Percentiles rank a stretch among this genome's conserved stretches.
Evolutionary conservation across 106 monocot genomes (phyloP).

Genomic region (Dendrobium catenatum): DNA sequence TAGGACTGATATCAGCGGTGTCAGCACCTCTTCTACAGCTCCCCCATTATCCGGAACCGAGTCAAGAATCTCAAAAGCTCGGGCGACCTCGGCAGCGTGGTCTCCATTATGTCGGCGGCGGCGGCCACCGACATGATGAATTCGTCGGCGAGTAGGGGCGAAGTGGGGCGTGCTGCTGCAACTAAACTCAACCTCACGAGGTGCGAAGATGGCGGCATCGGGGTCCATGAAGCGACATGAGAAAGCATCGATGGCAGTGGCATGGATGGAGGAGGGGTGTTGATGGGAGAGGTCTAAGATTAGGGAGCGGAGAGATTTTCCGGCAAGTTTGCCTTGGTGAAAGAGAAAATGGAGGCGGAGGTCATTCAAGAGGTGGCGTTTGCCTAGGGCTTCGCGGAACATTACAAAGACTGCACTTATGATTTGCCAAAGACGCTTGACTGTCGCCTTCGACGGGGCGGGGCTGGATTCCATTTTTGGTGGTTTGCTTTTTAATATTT

Average conservation of each 20-base stretch:
- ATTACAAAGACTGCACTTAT: not conserved
- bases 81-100: conserved; percentile 15
- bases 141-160: not conserved
- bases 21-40: not conserved
- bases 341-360: not conserved
- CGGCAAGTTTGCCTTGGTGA: not conserved
- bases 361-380: not conserved
- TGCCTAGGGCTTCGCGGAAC: conserved; percentile 1
- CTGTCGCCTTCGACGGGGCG: not conserved
- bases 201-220: conserved; percentile 24
- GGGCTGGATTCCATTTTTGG: not conserved
- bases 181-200: conserved; percentile 55
- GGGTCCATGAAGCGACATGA: conserved; percentile 31
- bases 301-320: not conserved
- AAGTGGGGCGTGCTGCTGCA: conserved; percentile 50
- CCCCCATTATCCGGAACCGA: not conserved
- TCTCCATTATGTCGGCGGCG: not conserved
- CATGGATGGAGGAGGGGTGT: not conserved
- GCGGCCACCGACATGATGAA: not conserved
- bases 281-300: conserved; percentile 13
- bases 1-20: not conserved
- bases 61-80: conserved; percentile 28
- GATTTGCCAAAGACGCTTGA: conserved; percentile 1
- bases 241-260: not conserved
- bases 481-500: not conserved